Base-by-base conservation (phyloP, 257 asterid genomes). In the Capsicum pubescens region DNA sequence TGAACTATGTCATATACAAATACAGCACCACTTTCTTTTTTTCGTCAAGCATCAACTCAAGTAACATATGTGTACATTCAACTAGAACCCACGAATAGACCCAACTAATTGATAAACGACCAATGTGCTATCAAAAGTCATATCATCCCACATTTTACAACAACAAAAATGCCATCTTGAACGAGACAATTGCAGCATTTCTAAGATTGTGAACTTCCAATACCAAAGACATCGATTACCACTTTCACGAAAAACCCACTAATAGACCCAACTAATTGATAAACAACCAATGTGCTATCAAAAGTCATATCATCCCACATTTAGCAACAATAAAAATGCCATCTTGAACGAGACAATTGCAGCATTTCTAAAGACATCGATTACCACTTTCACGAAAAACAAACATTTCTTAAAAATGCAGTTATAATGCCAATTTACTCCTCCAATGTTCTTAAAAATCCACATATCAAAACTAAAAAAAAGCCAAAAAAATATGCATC, bases 171-270 rank as follows among this genome's bases (percentile, higher is more conserved):
- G 61, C 13, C 61, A 74, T 12, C 61, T 50, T 74, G 81, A 52
- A 74, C 81, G 3, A 74, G 17, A 76, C 52, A 76, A 52, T 76
- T 52, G 44, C 81, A 76, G 63, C 26, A 76, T 26, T 50, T 19
- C 52, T 7, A 26, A 76, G 14, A 8, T 13, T 52, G 52, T 52
- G 52, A 52, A 50, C 63, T 48, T 52, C 48, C 26, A 52, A 26
- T 9, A 14, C 81, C 14, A 52, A 76, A n/a, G n/a, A n/a, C n/a
- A n/a, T n/a, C n/a, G n/a, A n/a, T n/a, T n/a, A n/a, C n/a, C n/a
- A n/a, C n/a, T n/a, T n/a, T n/a, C n/a, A n/a, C n/a, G n/a, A n/a
- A n/a, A n/a, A n/a, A n/a, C n/a, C n/a, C n/a, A n/a, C n/a, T n/a
- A n/a, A n/a, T n/a, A n/a, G n/a, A n/a, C n/a, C n/a, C n/a, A n/a